phyloP scores from a whole-genome alignment of 768 basidiomycete genomes.

The Chalciporus piperatus region DNA sequence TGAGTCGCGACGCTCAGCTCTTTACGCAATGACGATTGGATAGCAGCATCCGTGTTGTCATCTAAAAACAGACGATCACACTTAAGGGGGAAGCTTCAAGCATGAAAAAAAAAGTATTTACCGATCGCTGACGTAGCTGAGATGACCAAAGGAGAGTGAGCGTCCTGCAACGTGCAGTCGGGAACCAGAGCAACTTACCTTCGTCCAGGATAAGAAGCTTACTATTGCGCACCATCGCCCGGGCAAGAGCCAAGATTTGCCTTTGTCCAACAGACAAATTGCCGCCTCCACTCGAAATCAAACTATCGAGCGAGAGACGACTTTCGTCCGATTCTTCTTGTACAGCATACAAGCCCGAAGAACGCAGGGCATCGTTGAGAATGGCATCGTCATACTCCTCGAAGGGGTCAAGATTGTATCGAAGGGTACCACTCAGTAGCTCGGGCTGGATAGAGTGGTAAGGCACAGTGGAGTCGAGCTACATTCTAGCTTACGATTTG shows the following conservation, averaged over 20 bases:
- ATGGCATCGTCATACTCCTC: slow-evolving; percentile 50
- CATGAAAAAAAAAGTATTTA: neutral
- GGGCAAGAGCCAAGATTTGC: slow-evolving; percentile 57
- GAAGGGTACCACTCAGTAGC: slow-evolving; percentile 52
- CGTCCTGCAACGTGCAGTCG: neutral
- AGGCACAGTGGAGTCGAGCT: neutral
- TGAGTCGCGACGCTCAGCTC: slow-evolving; percentile 47
- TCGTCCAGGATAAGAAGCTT: slow-evolving; percentile 61
- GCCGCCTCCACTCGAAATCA: slow-evolving; percentile 41
- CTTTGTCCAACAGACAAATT: slow-evolving; percentile 60
- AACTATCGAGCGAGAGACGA: slow-evolving; percentile 43
- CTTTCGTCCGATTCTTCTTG: slow-evolving; percentile 37
- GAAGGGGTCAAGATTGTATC: slow-evolving; percentile 63
- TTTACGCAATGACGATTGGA: slow-evolving; percentile 53
- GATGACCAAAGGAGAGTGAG: neutral
- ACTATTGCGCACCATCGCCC: slow-evolving; percentile 55
- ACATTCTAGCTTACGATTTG: slow-evolving; percentile 40
- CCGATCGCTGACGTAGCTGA: slow-evolving; percentile 47
- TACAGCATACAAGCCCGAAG: slow-evolving; percentile 44
- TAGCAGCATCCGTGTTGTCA: slow-evolving; percentile 54
- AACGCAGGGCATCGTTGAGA: slow-evolving; percentile 47
- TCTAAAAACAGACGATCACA: slow-evolving; percentile 30
- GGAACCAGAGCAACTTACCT: slow-evolving; percentile 25
- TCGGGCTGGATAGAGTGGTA: slow-evolving; percentile 36
- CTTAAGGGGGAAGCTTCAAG: neutral